phyloP scores from a whole-genome alignment of 345 rosid species.

The Abelmoschus esculentus region DNA sequence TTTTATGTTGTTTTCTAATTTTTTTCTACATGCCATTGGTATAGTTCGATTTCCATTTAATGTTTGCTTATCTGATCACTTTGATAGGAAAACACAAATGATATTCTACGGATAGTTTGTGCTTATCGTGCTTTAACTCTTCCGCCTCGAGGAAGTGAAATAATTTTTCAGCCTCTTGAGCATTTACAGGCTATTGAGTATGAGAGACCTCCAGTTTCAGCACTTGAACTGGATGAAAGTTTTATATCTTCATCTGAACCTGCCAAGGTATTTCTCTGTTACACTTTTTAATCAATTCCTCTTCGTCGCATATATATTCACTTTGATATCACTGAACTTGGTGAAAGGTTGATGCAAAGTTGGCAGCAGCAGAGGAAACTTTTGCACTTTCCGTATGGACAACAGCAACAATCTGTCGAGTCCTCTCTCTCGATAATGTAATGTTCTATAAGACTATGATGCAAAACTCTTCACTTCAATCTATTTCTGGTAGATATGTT shows the following conservation, averaged over 20 bases:
- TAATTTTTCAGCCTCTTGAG: constrained; percentile 77
- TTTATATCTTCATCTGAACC: constrained; percentile 40
- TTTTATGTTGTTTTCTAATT: constrained; percentile 15
- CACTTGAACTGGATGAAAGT: constrained; percentile 44
- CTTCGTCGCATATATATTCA: constrained; percentile 3
- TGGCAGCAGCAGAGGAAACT: constrained; percentile 91
- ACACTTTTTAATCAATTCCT: background rate
- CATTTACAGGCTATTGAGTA: constrained; percentile 84
- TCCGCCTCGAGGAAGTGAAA: constrained; percentile 58
- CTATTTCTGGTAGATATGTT: constrained; percentile 8
- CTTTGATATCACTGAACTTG: constrained; percentile 18
- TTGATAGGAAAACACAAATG: constrained; percentile 73
- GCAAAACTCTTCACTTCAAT: constrained; percentile 10
- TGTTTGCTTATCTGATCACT: constrained; percentile 17
- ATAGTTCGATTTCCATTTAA: constrained; percentile 14
- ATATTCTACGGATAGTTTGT: constrained; percentile 72
- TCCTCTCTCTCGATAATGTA: constrained; percentile 92
- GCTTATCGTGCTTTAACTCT: constrained; percentile 67
- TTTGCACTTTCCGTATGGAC: constrained; percentile 88
- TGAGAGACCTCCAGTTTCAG: constrained; percentile 53
- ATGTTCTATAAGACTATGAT: constrained; percentile 13
- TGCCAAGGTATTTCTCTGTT: constrained; percentile 49
- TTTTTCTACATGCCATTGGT: constrained; percentile 8
- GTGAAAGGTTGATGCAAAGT: constrained; percentile 53
- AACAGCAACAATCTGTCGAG: constrained; percentile 90